A percentile compares a stretch with the other conserved stretches of the same genome.
These are phyloP conservation scores for Macrophomina pseudophaseolina DNA, from an alignment of 2,329 filamentous ascomycete species.

Conservation along the genomic window DNA sequence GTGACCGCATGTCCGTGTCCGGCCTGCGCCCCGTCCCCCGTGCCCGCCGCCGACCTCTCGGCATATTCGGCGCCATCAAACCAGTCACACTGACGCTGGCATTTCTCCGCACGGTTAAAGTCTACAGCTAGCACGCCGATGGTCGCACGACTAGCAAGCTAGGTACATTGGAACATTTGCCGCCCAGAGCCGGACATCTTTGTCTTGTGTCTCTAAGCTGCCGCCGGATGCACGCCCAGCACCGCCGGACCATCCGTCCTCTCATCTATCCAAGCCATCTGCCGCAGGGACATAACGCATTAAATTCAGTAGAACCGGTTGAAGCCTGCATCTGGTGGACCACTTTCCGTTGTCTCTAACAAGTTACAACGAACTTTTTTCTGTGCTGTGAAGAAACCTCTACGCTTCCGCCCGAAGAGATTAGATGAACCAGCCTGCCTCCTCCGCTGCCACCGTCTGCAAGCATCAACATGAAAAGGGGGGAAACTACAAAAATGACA, in stretches of 20 bases:
- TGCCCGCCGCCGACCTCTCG: slow-evolving; percentile 6
- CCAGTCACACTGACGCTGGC: background rate
- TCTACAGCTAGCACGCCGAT: background rate
- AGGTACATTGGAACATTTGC: background rate
- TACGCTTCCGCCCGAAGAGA: slow-evolving; percentile 25
- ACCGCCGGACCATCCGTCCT: background rate
- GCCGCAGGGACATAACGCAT: slow-evolving; percentile 16
- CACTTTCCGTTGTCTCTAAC: slow-evolving; percentile 26
- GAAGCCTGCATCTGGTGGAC: slow-evolving; percentile 24
- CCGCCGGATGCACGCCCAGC: slow-evolving; percentile 4
- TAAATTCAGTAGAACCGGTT: slow-evolving; percentile 21
- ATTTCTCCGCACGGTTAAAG: slow-evolving; percentile 2
- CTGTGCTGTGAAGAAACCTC: slow-evolving; percentile 25
- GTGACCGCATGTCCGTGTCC: slow-evolving; percentile 5
- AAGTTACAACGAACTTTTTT: slow-evolving; percentile 27
- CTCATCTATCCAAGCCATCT: background rate
- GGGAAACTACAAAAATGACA: slow-evolving; percentile 22
- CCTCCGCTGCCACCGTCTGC: slow-evolving; percentile 25
- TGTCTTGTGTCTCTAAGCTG: background rate
- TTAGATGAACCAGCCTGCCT: slow-evolving; percentile 26
- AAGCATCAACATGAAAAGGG: slow-evolving; percentile 27
- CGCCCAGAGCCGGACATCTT: background rate
- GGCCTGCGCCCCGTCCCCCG: slow-evolving; percentile 18
- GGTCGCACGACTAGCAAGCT: background rate
- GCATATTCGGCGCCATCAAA: slow-evolving; percentile 9